phyloP scores from a whole-genome alignment of 1,139 yeast genomes.

The Saccharomycopsis hybrid region DNA sequence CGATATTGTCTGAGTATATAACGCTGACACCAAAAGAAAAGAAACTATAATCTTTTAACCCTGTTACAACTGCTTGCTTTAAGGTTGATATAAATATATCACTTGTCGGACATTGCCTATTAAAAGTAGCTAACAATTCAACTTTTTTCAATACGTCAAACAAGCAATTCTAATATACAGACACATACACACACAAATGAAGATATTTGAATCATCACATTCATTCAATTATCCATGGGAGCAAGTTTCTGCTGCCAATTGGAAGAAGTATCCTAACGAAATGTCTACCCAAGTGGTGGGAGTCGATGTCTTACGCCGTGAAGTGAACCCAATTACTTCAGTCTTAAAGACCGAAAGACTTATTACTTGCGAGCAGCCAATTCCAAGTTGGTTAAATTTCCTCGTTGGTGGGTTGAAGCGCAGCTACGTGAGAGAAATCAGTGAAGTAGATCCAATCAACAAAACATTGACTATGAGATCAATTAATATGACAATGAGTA shows the following conservation, averaged over 20 bases:
- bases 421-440: slow-evolving; percentile 83
- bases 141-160: not conserved
- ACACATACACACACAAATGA: slow-evolving; percentile 41
- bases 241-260: slow-evolving; percentile 91
- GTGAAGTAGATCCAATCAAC: slow-evolving; percentile 66
- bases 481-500: slow-evolving; percentile 79
- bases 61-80: no score
- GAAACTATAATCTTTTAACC: no score
- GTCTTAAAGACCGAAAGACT: slow-evolving; percentile 76
- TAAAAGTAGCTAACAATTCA: not conserved
- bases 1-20: not conserved
- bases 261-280: slow-evolving; percentile 95
- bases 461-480: slow-evolving; percentile 73
- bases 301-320: slow-evolving; percentile 79
- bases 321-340: slow-evolving; percentile 48
- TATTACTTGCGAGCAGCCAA: slow-evolving; percentile 82
- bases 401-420: slow-evolving; percentile 69
- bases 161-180: not conserved
- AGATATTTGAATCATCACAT: slow-evolving; percentile 65
- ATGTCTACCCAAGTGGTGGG: slow-evolving; percentile 90
- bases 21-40: not conserved
- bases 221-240: slow-evolving; percentile 84
- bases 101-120: not conserved
- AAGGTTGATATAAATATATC: not conserved
- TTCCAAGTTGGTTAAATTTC: slow-evolving; percentile 74